These are phyloP conservation scores for Wickerhamomyces bisporus DNA, from an alignment of 805 yeast species.

Conservation along the genomic window DNA sequence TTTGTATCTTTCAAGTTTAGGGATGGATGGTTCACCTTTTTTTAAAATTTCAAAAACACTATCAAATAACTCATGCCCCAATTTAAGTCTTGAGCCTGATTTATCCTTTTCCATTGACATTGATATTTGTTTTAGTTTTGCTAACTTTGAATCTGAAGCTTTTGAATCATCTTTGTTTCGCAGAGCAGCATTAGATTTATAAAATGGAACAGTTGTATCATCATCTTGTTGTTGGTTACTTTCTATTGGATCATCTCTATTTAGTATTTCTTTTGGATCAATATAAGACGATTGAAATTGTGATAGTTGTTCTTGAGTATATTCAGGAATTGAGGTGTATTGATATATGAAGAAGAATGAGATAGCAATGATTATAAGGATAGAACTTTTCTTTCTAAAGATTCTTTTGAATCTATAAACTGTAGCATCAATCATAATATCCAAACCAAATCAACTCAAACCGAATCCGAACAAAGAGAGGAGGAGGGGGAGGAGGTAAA, in stretches of 20 bases:
- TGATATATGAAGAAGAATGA: constrained; percentile 9
- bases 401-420: constrained; percentile 12
- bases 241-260: neutral
- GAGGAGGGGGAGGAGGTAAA: too few relatives aligned
- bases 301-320: constrained; percentile 10
- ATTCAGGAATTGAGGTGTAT: constrained; percentile 11
- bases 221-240: too few relatives aligned
- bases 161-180: constrained; percentile 1
- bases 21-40: constrained; percentile 41
- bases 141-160: constrained; percentile 4
- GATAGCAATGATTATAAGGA: constrained; percentile 8
- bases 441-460: neutral
- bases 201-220: constrained; percentile 22
- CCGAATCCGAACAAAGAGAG: too few relatives aligned
- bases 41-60: constrained; percentile 36
- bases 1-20: constrained; percentile 37
- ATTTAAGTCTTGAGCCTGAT: constrained; percentile 27
- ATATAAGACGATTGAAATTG: constrained; percentile 4
- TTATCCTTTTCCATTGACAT: constrained; percentile 26
- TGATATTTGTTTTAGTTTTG: constrained; percentile 19
- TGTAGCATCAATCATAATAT: constrained; percentile 1
- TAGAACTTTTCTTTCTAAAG: constrained; percentile 12
- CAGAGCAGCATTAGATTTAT: constrained; percentile 17
- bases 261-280: too few relatives aligned
- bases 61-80: constrained; percentile 39